Percentiles rank a stretch among this genome's conserved stretches.
phyloP scores from a whole-genome alignment of 2,329 filamentous ascomycete genomes.

The Dactylonectria macrodidyma region DNA sequence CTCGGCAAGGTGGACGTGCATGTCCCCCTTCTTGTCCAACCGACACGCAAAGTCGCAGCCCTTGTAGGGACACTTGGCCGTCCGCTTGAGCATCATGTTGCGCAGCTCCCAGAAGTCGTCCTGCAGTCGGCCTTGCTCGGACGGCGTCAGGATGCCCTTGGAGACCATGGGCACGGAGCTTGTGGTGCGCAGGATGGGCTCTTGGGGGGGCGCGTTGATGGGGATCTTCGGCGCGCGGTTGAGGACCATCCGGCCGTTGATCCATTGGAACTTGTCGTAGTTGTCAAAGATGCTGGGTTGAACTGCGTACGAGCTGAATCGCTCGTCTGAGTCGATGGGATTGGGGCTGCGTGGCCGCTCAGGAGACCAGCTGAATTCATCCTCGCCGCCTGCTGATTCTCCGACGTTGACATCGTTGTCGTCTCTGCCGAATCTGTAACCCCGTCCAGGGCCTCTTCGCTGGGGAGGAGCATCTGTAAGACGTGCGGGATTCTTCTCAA shows the following conservation, averaged over 20 bases:
- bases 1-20: constrained; percentile 55
- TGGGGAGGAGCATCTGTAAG: background rate
- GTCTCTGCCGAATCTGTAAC: background rate
- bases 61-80: constrained; percentile 55
- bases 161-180: constrained; percentile 54
- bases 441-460: background rate
- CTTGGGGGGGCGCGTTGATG: constrained; percentile 44
- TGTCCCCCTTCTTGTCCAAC: constrained; percentile 44
- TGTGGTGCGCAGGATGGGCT: constrained; percentile 55
- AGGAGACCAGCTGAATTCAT: background rate
- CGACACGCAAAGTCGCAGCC: constrained; percentile 55
- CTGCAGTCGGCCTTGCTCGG: constrained; percentile 57
- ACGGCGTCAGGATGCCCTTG: constrained; percentile 57
- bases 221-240: constrained; percentile 33
- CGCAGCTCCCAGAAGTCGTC: constrained; percentile 9
- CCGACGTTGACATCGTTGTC: background rate
- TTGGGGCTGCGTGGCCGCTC: background rate
- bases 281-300: constrained; percentile 41
- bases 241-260: background rate
- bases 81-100: constrained; percentile 45
- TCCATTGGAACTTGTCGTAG: background rate
- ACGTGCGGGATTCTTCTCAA: background rate
- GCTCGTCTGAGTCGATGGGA: background rate
- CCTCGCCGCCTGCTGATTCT: background rate
- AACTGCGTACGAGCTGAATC: constrained; percentile 42